Evolutionary conservation across 306 rosid species (phyloP).

Genomic region (Sophora flavescens): DNA sequence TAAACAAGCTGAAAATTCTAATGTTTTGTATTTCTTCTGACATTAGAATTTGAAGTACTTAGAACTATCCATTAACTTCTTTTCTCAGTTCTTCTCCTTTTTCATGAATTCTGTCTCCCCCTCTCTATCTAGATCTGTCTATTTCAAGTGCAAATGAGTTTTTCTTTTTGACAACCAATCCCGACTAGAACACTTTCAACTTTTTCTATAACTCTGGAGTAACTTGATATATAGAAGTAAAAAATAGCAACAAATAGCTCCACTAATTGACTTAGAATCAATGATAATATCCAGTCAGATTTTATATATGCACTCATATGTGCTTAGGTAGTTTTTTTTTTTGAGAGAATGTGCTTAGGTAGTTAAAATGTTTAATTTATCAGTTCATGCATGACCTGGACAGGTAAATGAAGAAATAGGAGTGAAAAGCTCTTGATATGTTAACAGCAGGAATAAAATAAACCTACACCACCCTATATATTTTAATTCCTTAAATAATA

Average conservation of each 20-base stretch:
- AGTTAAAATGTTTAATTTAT: not conserved
- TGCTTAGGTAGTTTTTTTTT: no score
- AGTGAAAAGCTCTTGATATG: not conserved
- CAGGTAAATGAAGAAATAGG: no score
- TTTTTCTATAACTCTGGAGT: no score
- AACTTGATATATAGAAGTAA: not conserved
- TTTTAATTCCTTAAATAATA: no score
- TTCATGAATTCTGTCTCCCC: not conserved
- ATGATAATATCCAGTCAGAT: not conserved
- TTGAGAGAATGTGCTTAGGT: not conserved
- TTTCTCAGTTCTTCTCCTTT: not conserved
- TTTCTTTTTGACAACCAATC: not conserved
- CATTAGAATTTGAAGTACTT: not conserved
- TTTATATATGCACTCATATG: not conserved
- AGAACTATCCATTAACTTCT: not conserved
- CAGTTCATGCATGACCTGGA: not conserved
- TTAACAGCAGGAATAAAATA: not conserved
- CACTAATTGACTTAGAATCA: no score
- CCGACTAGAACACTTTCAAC: not conserved
- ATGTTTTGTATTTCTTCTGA: no score
- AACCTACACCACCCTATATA: no score
- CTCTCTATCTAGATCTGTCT: constrained; percentile 2
- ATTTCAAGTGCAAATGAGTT: not conserved
- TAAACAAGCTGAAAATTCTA: not conserved
- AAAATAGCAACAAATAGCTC: constrained; percentile 10